phyloP scores from a whole-genome alignment of 1,284 basidiomycete genomes.

The Neonothopanus nambi region DNA sequence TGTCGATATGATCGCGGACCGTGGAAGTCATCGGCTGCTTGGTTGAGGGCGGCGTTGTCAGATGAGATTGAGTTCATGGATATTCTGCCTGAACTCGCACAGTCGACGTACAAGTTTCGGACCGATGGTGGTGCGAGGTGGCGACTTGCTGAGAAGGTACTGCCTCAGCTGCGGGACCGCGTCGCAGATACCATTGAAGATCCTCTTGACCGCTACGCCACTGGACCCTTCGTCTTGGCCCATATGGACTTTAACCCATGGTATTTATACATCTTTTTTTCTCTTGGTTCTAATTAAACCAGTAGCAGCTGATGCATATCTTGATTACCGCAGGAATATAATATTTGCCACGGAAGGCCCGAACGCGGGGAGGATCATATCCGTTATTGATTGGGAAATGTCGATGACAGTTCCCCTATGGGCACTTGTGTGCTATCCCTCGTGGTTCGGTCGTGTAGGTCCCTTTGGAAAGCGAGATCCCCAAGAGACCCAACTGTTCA shows the following conservation, averaged over 20 bases:
- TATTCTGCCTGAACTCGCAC: constrained; percentile 18
- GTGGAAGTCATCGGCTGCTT: constrained; percentile 21
- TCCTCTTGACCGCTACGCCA: constrained; percentile 22
- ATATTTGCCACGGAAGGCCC: constrained; percentile 22
- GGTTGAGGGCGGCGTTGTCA: constrained; percentile 22
- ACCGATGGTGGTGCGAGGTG: constrained; percentile 8
- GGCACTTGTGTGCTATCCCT: constrained; percentile 23
- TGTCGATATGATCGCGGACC: constrained; percentile 22
- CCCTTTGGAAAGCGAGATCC: constrained; percentile 10
- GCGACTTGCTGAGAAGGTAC: constrained; percentile 17
- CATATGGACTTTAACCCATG: constrained; percentile 24
- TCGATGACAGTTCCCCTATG: constrained; percentile 23
- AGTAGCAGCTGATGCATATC: background rate
- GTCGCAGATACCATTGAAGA: constrained; percentile 21
- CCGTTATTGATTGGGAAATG: constrained; percentile 26
- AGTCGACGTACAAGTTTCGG: constrained; percentile 15
- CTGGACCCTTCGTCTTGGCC: constrained; percentile 24
- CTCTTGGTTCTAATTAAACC: background rate
- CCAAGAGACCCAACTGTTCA: constrained; percentile 22
- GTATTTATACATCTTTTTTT: constrained; percentile 11
- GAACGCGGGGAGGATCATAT: constrained; percentile 19
- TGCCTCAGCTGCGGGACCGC: constrained; percentile 20
- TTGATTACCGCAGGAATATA: constrained; percentile 19
- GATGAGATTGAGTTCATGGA: constrained; percentile 24
- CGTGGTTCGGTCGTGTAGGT: constrained; percentile 20